Base-by-base conservation (phyloP, 1,284 basidiomycete genomes). In the Cutaneotrichosporon sp. region DNA sequence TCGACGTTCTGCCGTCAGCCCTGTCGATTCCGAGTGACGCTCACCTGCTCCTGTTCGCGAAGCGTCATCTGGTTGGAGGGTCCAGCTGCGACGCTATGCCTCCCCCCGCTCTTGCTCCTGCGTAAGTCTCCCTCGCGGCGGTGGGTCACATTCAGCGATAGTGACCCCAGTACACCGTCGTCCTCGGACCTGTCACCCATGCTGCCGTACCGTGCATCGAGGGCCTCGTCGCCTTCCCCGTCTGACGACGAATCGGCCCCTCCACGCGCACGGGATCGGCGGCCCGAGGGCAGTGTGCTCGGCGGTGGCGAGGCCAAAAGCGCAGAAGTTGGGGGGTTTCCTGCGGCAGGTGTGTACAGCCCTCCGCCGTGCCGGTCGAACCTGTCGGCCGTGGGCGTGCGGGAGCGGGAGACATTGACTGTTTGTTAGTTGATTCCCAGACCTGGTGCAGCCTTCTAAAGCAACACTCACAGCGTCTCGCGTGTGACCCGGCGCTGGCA, bases 1-100 rank as follows among this genome's bases (percentile, higher is more conserved):
- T 96, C 90, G 67, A 94, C 89, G 70, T 92, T 87, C 90, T 94
- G 63, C 4, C 6, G 41, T 56, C 29, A 60, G 42, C 42, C n/a
- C n/a, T n/a, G 24, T 12, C 3, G 20, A 4, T 3, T 1, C 14
- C 25, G 3, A 2, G n/a, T 26, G 7, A 3, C 14, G 74, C 80
- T 52, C 64, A 90, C 91, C 82, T 96, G 92, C 76, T 96, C 91
- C 71, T 97, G 92, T 71, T 96, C 92, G 9, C 90, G 80, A 14
- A 97, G 78, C 0, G 91, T 93, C 61, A 94, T 64, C 42, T 55
- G 19, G 65, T 64, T 56, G 52, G 67, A 44, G 48, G 48, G 49
- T 4, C 67, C 65, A 4, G 63, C 59, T 14, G 70, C 72, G 4
- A 67, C 67, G 47, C 70, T 73, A 56, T 75, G 70, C 49, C 72